Conservation (phyloP, 2,329 filamentous ascomycete species). For the Hypoxylon sp. region DNA sequence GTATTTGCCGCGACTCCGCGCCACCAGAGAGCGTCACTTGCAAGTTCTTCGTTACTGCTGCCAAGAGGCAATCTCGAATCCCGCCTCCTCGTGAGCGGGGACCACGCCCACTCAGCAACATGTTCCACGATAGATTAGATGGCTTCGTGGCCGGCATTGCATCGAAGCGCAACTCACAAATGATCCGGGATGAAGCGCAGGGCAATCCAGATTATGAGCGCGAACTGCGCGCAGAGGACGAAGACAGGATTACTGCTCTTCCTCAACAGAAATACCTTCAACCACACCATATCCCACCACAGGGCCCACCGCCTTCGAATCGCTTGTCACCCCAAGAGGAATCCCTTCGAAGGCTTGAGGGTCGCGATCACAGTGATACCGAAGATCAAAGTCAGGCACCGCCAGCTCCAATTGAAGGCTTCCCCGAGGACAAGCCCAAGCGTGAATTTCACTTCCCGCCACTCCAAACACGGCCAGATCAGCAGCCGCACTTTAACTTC, state of each 20-base stretch:
- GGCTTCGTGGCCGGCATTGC: slow-evolving; percentile 89
- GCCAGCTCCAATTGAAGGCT: slow-evolving; percentile 42
- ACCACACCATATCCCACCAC: slow-evolving; percentile 60
- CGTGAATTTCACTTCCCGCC: slow-evolving; percentile 71
- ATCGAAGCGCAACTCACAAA: slow-evolving; percentile 85
- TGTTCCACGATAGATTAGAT: slow-evolving; percentile 88
- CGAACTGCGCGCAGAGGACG: slow-evolving; percentile 83
- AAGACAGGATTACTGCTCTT: slow-evolving; percentile 86
- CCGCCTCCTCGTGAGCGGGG: slow-evolving; percentile 56
- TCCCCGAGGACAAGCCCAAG: slow-evolving; percentile 54
- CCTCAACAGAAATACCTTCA: slow-evolving; percentile 76
- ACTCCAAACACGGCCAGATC: slow-evolving; percentile 61
- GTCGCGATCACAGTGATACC: slow-evolving; percentile 60
- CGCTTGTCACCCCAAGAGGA: slow-evolving; percentile 59
- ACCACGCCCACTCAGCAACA: slow-evolving; percentile 76
- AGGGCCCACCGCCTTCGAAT: slow-evolving; percentile 52
- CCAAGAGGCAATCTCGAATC: slow-evolving; percentile 66
- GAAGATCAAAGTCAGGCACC: slow-evolving; percentile 51
- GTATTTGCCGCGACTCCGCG: slow-evolving; percentile 90
- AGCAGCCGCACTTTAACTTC: slow-evolving; percentile 70
- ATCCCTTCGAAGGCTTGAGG: slow-evolving; percentile 64
- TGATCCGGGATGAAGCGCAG: slow-evolving; percentile 84
- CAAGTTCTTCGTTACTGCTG: slow-evolving; percentile 92
- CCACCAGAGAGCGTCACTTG: slow-evolving; percentile 90
- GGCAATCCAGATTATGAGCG: slow-evolving; percentile 84